Percentiles rank a stretch among this genome's conserved stretches.
These are phyloP conservation scores for Pseudogymnoascus sp. DNA, from an alignment of 2,329 filamentous ascomycete species.

Conservation along the genomic window DNA sequence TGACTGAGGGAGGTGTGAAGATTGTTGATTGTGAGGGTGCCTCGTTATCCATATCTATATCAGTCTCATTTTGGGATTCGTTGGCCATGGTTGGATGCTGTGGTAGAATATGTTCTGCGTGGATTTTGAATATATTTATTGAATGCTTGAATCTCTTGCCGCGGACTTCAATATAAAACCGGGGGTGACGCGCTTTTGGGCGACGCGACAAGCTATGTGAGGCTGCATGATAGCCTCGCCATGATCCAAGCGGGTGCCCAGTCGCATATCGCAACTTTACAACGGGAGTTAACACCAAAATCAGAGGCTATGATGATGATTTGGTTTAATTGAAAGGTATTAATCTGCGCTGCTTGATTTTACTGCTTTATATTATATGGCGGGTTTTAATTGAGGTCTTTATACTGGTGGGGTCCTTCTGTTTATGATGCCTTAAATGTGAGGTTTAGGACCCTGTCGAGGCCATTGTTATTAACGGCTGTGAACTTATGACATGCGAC, in stretches of 20 bases:
- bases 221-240: neutral
- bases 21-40: slow-evolving; percentile 25
- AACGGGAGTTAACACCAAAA: neutral
- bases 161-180: neutral
- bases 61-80: slow-evolving; percentile 24
- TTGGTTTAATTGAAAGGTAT: neutral
- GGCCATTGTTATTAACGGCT: neutral
- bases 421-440: neutral
- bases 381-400: neutral
- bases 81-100: slow-evolving; percentile 26
- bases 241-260: neutral
- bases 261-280: neutral
- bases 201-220: slow-evolving; percentile 9
- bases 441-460: neutral
- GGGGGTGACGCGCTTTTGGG: slow-evolving; percentile 11
- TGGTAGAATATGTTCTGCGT: neutral
- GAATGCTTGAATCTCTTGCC: neutral
- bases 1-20: slow-evolving; percentile 65
- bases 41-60: slow-evolving; percentile 29
- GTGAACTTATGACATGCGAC: neutral
- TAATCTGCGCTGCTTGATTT: neutral
- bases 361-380: neutral
- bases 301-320: neutral
- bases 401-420: neutral
- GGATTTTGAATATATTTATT: neutral